A percentile compares a stretch with the other conserved stretches of the same genome.
Conservation (phyloP, 441 rosid species). For the Bruguiera hainesii region DNA sequence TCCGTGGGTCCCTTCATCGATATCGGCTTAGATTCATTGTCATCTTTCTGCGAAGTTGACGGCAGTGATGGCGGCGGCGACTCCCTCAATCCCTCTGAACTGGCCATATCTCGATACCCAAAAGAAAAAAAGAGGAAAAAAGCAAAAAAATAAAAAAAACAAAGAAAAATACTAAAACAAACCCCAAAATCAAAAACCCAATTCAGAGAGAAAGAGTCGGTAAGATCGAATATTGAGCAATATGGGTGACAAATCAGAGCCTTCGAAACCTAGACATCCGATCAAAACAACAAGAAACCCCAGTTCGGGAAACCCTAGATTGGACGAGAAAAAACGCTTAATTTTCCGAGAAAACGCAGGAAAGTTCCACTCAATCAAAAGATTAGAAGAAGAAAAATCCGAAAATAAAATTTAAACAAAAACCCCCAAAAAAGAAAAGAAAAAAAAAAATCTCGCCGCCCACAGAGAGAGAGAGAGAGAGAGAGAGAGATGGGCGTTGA, state of each 20-base stretch:
- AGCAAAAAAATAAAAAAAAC: neutral
- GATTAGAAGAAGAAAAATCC: too few species aligned
- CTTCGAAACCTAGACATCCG: too few species aligned
- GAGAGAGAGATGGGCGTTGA: neutral
- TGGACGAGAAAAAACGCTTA: neutral
- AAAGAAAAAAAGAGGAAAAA: neutral
- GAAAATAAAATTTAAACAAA: neutral
- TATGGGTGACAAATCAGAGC: too few species aligned
- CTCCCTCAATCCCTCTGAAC: slow-evolving; percentile 30
- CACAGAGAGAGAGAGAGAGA: neutral
- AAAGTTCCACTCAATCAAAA: too few species aligned
- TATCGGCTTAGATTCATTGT: slow-evolving; percentile 50
- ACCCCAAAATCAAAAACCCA: neutral
- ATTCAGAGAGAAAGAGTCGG: too few species aligned
- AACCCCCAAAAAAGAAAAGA: neutral
- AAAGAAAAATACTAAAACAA: neutral
- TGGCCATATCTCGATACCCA: slow-evolving; percentile 28
- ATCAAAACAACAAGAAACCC: too few species aligned
- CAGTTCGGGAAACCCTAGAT: too few species aligned
- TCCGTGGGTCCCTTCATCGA: slow-evolving; percentile 50
- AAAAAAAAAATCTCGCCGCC: neutral
- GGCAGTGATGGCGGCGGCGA: neutral
- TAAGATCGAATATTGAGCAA: too few species aligned
- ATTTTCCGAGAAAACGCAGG: neutral
- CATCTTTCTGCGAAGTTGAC: slow-evolving; percentile 22